A percentile compares a stretch with the other conserved stretches of the same genome.
phyloP scores from a whole-genome alignment of 495 filamentous ascomycete species.

The Astrocystis sublimbata region DNA sequence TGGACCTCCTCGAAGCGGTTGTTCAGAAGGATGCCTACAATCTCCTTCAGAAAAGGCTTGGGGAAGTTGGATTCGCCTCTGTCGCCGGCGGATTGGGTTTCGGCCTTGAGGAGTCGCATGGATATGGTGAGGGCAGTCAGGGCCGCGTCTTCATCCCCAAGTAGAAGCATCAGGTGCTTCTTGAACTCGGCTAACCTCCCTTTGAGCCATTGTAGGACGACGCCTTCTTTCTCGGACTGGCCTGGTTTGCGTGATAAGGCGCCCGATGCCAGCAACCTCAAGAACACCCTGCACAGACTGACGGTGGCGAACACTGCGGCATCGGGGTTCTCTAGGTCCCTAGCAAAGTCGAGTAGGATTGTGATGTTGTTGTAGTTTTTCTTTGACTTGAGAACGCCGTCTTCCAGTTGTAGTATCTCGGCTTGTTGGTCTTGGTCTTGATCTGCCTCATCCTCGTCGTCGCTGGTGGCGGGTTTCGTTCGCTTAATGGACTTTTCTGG shows the following conservation, averaged over 20 bases:
- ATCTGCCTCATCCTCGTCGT: constrained; percentile 46
- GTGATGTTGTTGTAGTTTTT: constrained; percentile 93
- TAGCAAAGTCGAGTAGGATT: constrained; percentile 62
- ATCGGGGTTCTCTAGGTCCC: constrained; percentile 38
- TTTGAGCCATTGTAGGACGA: constrained; percentile 77
- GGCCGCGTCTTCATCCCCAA: constrained; percentile 54
- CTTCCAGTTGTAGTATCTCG: constrained; percentile 69
- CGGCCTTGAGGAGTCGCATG: constrained; percentile 82
- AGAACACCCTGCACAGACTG: constrained; percentile 86
- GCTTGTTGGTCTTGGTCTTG: constrained; percentile 54
- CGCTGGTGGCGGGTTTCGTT: constrained; percentile 43
- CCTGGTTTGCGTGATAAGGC: constrained; percentile 62
- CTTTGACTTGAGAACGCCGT: constrained; percentile 76
- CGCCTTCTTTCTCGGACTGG: constrained; percentile 68
- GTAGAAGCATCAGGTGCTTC: constrained; percentile 52
- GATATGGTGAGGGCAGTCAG: constrained; percentile 69
- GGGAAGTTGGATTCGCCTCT: constrained; percentile 67
- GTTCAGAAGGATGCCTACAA: constrained; percentile 65
- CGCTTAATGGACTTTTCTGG: constrained; percentile 41
- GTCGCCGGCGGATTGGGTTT: constrained; percentile 60
- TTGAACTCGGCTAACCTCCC: constrained; percentile 72
- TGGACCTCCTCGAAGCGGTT: constrained; percentile 57
- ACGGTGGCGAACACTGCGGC: constrained; percentile 63
- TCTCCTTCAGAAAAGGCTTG: constrained; percentile 58
- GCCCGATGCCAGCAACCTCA: constrained; percentile 76